Conservation (phyloP, 495 filamentous ascomycete species). For the Trichocladium uniseriatum region DNA sequence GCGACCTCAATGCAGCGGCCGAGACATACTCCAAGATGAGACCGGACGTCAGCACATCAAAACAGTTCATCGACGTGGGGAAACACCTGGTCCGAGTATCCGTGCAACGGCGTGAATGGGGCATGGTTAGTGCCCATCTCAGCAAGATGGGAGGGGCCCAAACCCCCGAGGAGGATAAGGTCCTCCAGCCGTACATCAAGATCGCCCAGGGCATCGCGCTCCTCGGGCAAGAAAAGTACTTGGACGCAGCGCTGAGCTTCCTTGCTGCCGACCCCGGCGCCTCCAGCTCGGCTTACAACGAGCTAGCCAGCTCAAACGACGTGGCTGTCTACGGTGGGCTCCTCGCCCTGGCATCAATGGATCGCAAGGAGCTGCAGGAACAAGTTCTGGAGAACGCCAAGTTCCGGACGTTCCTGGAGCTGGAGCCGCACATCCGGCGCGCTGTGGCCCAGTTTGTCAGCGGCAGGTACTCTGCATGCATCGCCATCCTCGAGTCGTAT, state of each 20-base stretch:
- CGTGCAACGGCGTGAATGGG: constrained; percentile 39
- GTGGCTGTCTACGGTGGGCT: constrained; percentile 87
- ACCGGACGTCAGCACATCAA: constrained; percentile 36
- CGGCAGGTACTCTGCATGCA: constrained; percentile 74
- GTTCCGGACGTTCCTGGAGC: constrained; percentile 83
- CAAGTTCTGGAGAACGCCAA: constrained; percentile 65
- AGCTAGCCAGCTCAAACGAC: constrained; percentile 74
- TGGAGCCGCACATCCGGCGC: constrained; percentile 88
- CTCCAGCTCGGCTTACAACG: constrained; percentile 52
- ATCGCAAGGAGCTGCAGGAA: constrained; percentile 60
- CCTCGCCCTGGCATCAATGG: constrained; percentile 84
- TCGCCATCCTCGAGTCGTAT: constrained; percentile 73
- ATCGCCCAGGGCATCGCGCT: constrained; percentile 62
- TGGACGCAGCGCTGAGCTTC: constrained; percentile 66
- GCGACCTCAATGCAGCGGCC: constrained; percentile 30
- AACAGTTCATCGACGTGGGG: constrained; percentile 36
- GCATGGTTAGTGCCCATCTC: constrained; percentile 53
- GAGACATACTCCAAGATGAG: constrained; percentile 39
- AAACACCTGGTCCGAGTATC: constrained; percentile 36
- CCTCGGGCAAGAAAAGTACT: constrained; percentile 54
- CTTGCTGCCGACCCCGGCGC: constrained; percentile 45
- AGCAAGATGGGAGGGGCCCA: constrained; percentile 52
- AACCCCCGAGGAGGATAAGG: constrained; percentile 48
- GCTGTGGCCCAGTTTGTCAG: constrained; percentile 82
- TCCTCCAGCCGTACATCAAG: constrained; percentile 52